Evolutionary conservation across 2,329 filamentous ascomycete species (phyloP).

Genomic region (Cytospora paraplurivora): DNA sequence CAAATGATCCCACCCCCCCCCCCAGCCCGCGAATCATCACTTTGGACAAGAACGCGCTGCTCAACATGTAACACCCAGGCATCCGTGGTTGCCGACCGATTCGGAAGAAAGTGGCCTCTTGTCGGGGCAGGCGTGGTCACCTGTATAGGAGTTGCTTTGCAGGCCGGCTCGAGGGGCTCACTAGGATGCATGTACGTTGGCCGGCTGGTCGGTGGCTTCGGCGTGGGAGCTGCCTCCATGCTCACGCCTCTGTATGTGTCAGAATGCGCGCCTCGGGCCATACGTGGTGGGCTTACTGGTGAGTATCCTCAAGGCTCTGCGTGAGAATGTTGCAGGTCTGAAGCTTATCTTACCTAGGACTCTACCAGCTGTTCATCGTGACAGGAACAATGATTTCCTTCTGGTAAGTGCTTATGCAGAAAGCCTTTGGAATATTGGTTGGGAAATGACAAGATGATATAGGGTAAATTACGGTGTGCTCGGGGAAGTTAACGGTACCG

Average conservation of each 20-base stretch:
- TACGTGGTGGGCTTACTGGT: conserved; percentile 53
- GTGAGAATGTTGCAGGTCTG: background rate
- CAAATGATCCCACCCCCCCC: background rate
- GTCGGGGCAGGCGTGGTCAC: conserved; percentile 60
- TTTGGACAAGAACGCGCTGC: conserved; percentile 26
- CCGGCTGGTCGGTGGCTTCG: conserved; percentile 54
- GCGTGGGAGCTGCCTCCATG: conserved; percentile 53
- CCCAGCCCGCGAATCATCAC: conserved; percentile 24
- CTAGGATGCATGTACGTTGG: conserved; percentile 67
- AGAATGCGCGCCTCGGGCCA: conserved; percentile 53
- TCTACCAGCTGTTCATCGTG: conserved; percentile 55
- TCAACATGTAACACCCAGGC: conserved; percentile 30
- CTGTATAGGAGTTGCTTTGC: conserved; percentile 64
- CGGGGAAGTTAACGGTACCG: conserved; percentile 48
- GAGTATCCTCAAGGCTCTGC: conserved; percentile 21
- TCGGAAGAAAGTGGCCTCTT: conserved; percentile 57
- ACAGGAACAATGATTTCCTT: conserved; percentile 47
- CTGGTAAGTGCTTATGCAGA: conserved; percentile 36
- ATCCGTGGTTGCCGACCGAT: conserved; percentile 55
- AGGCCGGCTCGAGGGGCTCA: conserved; percentile 62
- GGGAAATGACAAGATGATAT: conserved; percentile 42
- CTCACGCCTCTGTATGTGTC: conserved; percentile 49
- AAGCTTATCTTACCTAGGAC: conserved; percentile 35
- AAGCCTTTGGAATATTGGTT: background rate
- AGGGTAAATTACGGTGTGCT: conserved; percentile 59